A percentile compares a stretch with the other conserved stretches of the same genome.
phyloP scores from a whole-genome alignment of 768 basidiomycete species.

The Tephrocybe sp. region DNA sequence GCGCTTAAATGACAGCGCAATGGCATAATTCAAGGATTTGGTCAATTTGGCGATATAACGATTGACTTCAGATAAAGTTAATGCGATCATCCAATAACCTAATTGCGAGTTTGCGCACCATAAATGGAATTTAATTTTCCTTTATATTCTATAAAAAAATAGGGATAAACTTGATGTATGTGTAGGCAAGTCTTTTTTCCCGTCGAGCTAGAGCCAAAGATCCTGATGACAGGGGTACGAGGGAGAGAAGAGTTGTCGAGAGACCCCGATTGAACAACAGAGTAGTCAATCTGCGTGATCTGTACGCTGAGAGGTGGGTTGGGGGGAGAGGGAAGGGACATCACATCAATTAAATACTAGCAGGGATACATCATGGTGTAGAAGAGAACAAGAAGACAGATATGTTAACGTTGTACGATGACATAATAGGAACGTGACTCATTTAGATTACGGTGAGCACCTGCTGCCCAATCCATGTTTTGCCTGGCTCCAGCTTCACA shows the following conservation, averaged over 20 bases:
- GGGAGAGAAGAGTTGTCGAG: conserved; percentile 66
- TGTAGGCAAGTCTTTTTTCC: conserved; percentile 84
- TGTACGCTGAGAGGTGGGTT: conserved; percentile 36
- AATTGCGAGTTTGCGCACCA: conserved; percentile 40
- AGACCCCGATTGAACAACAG: conserved; percentile 52
- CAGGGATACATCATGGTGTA: too few relatives aligned
- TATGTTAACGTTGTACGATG: too few relatives aligned
- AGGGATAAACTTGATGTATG: conserved; percentile 93
- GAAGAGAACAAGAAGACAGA: too few relatives aligned
- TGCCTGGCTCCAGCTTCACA: conserved; percentile 57
- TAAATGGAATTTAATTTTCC: conserved; percentile 61
- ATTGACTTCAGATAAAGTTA: conserved; percentile 53
- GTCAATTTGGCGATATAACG: conserved; percentile 68
- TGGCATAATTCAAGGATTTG: conserved; percentile 80
- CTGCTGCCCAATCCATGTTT: conserved; percentile 80
- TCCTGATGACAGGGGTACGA: conserved; percentile 77
- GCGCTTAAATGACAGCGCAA: conserved; percentile 78
- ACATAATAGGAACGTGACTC: background rate
- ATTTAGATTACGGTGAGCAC: conserved; percentile 40
- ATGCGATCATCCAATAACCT: background rate
- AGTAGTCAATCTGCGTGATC: conserved; percentile 66
- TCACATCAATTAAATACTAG: background rate
- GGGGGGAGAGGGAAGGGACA: background rate
- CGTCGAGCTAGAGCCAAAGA: conserved; percentile 80
- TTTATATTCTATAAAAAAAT: conserved; percentile 85